Percentiles rank a stretch among this genome's conserved stretches.
Evolutionary conservation across 2,329 filamentous ascomycete species (phyloP).

Genomic region (Exophiala sideris): DNA sequence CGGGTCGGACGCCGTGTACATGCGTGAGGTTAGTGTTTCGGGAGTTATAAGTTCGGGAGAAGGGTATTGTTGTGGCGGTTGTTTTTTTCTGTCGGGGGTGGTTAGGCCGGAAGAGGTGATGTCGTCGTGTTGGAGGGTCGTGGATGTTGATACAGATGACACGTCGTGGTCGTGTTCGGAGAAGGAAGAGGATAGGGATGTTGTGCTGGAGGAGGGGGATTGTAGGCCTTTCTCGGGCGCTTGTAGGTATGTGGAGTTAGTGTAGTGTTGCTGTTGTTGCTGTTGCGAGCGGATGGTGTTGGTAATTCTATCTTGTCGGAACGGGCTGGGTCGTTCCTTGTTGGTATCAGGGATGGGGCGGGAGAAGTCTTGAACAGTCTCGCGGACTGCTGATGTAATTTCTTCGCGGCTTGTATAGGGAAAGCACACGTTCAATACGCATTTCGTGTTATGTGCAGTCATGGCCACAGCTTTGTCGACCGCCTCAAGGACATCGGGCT

Average conservation of each 20-base stretch:
- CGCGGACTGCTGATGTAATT: slow-evolving; percentile 83
- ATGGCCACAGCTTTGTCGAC: slow-evolving; percentile 82
- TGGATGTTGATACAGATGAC: slow-evolving; percentile 10
- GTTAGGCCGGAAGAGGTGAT: slow-evolving; percentile 13
- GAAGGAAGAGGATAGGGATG: slow-evolving; percentile 25
- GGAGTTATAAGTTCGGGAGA: slow-evolving; percentile 86
- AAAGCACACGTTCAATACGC: slow-evolving; percentile 89
- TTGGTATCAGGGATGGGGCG: slow-evolving; percentile 57
- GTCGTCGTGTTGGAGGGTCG: slow-evolving; percentile 2
- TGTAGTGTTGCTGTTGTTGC: slow-evolving; percentile 35
- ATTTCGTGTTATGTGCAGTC: slow-evolving; percentile 80
- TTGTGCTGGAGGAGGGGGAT: slow-evolving; percentile 26
- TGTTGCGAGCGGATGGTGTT: slow-evolving; percentile 76
- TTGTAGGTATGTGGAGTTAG: slow-evolving; percentile 23
- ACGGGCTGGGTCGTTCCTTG: slow-evolving; percentile 59
- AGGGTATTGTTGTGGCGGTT: slow-evolving; percentile 45
- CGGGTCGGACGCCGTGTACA: slow-evolving; percentile 81
- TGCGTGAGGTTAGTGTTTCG: slow-evolving; percentile 76
- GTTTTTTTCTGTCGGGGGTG: slow-evolving; percentile 1
- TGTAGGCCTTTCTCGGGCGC: slow-evolving; percentile 32
- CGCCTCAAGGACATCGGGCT: slow-evolving; percentile 81
- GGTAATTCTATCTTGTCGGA: slow-evolving; percentile 82
- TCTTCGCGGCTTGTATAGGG: slow-evolving; percentile 95
- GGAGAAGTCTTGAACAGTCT: slow-evolving; percentile 83
- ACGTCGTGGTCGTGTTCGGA: slow-evolving; percentile 18